phyloP scores from a whole-genome alignment of 345 rosid genomes.

The Rhodomyrtus tomentosa region DNA sequence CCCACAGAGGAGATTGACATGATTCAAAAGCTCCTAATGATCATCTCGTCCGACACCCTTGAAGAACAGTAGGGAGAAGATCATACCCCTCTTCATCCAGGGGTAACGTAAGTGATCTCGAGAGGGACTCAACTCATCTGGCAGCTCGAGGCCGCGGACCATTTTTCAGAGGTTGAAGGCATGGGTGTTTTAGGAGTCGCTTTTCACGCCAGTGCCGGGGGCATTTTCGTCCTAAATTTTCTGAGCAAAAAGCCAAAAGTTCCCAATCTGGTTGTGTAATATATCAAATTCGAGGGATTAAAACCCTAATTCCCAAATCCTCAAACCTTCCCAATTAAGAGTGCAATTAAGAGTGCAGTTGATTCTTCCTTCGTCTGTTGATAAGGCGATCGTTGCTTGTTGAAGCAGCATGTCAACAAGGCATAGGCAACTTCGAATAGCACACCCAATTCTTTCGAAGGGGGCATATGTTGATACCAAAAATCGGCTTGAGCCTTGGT shows the following conservation, averaged over 20 bases:
- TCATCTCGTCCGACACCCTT: background rate
- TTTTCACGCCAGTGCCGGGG: background rate
- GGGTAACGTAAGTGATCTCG: slow-evolving; percentile 39
- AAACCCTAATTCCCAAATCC: background rate
- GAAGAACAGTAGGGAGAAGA: background rate
- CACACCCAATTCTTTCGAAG: background rate
- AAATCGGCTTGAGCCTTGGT: no score
- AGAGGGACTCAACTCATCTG: slow-evolving; percentile 37
- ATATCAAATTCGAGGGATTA: background rate
- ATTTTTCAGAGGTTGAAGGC: slow-evolving; percentile 1
- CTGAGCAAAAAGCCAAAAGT: background rate
- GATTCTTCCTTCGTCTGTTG: background rate
- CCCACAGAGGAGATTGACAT: background rate
- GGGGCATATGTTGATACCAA: no score
- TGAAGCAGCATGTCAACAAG: background rate
- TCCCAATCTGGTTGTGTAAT: background rate
- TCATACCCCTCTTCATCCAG: slow-evolving; percentile 25
- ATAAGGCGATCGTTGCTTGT: background rate
- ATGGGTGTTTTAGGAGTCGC: background rate
- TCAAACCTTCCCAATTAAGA: background rate
- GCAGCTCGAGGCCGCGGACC: slow-evolving; percentile 8
- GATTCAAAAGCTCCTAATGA: background rate
- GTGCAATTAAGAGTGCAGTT: background rate
- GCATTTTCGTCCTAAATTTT: background rate
- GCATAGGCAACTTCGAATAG: background rate